A percentile compares a stretch with the other conserved stretches of the same genome.
phyloP scores from a whole-genome alignment of 1,284 basidiomycete genomes.

The Ceratobasidium sp. region DNA sequence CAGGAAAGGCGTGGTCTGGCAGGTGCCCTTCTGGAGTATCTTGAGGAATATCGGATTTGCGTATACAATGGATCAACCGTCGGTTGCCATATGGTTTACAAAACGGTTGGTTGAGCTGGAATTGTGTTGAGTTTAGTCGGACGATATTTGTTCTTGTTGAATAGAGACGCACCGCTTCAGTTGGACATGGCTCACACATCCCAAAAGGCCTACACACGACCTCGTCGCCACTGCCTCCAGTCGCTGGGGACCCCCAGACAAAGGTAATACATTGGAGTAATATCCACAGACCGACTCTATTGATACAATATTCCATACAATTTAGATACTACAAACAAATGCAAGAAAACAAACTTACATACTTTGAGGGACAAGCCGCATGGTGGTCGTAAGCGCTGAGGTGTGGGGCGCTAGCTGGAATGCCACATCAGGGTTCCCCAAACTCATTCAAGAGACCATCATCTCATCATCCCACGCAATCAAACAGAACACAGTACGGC shows the following conservation, averaged over 20 bases:
- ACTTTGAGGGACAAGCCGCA: neutral
- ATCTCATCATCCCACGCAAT: constrained; percentile 13
- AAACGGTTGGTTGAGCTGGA: constrained; percentile 80
- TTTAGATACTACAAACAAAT: neutral
- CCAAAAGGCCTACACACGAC: constrained; percentile 54
- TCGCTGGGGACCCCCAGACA: constrained; percentile 4
- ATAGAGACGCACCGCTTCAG: constrained; percentile 67
- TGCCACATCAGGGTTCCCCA: constrained; percentile 23
- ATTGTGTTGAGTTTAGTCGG: constrained; percentile 7
- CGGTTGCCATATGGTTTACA: constrained; percentile 92
- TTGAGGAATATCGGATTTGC: constrained; percentile 24
- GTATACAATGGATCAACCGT: constrained; percentile 77
- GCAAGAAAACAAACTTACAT: neutral
- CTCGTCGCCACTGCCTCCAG: neutral
- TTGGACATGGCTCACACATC: constrained; percentile 81
- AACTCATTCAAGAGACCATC: constrained; percentile 21
- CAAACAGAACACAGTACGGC: neutral
- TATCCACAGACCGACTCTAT: neutral
- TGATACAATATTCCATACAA: neutral
- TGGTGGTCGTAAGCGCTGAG: constrained; percentile 10
- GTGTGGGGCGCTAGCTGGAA: constrained; percentile 24
- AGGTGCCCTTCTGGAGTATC: constrained; percentile 15
- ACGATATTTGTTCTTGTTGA: constrained; percentile 14
- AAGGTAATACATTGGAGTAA: neutral
- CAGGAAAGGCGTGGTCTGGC: constrained; percentile 45